Base-by-base conservation (phyloP, 371 early-diverging fungal genomes). In the Globomyces sp. region DNA sequence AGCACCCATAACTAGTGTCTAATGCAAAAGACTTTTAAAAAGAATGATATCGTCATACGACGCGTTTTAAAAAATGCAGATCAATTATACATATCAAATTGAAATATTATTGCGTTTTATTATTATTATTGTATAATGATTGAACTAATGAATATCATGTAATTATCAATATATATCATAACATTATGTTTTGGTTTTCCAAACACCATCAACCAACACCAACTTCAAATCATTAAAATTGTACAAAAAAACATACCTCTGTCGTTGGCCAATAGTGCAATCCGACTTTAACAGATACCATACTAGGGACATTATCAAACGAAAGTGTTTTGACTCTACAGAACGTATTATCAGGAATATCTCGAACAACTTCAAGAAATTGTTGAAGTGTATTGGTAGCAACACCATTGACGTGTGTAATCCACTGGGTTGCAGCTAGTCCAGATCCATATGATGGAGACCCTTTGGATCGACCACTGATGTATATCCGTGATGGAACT, bases 361-460 rank as follows among this genome's bases (percentile, higher is more conserved):
- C 65, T 24, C 46, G 58, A 11, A 92, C 88, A 11, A 87, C 89
- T 64, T 84, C 79, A 46, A 91, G 81, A 72, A 94, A 91, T 37
- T 87, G 83, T 24, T 88, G 86, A 37, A 94, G 72, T 39, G 82
- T 85, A 11, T 86, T 83, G 2, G 91, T 90, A 0, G 84, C 78
- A 65, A 84, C 79, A 0, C 68, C 68, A 65, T 80, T 77, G n/a
- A 80, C 63, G 24, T 85, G 79, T 57, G 85, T 84, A 68, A 93
- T 84, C 88, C 89, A 92, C 77, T 84, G 88, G 1, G 94, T 94
- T 2, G 92, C 87, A 2, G 74, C 82, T 68, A 94, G 74, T 34
- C 88, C 91, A 69, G 92, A 92, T 88, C 88, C 88, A 62, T 86
- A 89, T 4, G 76, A 87, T 1, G 94, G 94, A 0, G 88, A 87